Conservation (phyloP, 495 filamentous ascomycete species). For the Copromyces sp. region DNA sequence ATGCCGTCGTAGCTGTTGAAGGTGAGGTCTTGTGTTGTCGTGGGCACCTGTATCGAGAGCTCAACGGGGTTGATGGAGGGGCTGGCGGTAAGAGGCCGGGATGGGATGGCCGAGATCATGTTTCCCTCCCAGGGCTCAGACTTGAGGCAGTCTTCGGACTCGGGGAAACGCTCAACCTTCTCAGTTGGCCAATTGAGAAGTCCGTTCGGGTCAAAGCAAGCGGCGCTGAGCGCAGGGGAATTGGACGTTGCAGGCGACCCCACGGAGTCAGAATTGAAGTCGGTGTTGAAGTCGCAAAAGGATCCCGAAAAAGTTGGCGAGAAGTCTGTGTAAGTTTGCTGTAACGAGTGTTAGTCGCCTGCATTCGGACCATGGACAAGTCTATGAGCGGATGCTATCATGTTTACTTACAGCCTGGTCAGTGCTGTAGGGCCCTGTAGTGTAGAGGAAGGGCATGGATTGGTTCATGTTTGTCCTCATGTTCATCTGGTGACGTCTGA, state of each 20-base stretch:
- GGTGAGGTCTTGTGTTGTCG: background rate
- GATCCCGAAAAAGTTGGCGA: slow-evolving; percentile 15
- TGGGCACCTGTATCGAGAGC: slow-evolving; percentile 8
- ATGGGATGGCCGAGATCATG: slow-evolving; percentile 1
- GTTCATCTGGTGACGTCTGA: background rate
- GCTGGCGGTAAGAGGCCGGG: slow-evolving; percentile 8
- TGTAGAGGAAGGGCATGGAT: background rate
- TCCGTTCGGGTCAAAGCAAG: background rate
- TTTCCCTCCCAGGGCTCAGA: slow-evolving; percentile 10
- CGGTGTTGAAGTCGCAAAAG: slow-evolving; percentile 13
- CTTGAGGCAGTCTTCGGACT: slow-evolving; percentile 12
- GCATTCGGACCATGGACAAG: background rate
- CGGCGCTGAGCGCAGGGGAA: slow-evolving; percentile 18
- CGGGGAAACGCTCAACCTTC: slow-evolving; percentile 6
- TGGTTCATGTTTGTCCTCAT: background rate
- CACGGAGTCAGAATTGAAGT: slow-evolving; percentile 23
- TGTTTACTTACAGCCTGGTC: background rate
- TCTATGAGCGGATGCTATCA: background rate
- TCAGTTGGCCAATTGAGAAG: background rate
- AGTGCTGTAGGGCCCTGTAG: background rate
- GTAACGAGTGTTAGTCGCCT: slow-evolving; percentile 1
- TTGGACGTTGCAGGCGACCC: slow-evolving; percentile 15
- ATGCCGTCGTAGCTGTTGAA: background rate
- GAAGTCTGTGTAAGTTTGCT: slow-evolving; percentile 15
- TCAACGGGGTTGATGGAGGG: slow-evolving; percentile 25